These are phyloP conservation scores for Citrus glauca DNA, from an alignment of 345 rosid genomes.

Conservation along the genomic window DNA sequence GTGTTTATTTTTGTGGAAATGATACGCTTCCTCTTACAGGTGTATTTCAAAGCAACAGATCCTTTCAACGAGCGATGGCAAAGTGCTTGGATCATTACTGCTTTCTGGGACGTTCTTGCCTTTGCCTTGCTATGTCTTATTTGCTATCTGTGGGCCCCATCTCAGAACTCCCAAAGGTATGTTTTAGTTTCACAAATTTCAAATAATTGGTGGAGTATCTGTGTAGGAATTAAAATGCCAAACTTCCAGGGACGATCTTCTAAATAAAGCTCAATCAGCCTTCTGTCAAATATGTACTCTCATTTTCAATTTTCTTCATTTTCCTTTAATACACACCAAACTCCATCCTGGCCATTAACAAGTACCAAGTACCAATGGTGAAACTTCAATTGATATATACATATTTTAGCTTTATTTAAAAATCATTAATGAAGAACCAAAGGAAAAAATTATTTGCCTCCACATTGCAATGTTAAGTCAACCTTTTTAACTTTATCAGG, in stretches of 20 bases:
- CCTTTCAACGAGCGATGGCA: slow-evolving; percentile 91
- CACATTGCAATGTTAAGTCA: neutral
- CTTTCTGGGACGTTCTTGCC: slow-evolving; percentile 90
- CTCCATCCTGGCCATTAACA: neutral
- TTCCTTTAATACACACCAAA: neutral
- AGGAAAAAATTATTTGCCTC: neutral
- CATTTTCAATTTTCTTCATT: neutral
- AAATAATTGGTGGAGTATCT: neutral
- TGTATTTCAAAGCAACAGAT: slow-evolving; percentile 95
- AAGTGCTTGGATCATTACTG: slow-evolving; percentile 92
- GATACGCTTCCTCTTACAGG: slow-evolving; percentile 41
- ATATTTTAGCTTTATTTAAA: neutral
- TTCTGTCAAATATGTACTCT: neutral
- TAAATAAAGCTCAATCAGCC: neutral
- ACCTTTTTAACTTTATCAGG: slow-evolving; percentile 28
- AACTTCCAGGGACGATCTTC: neutral
- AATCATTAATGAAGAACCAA: neutral
- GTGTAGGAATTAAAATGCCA: neutral
- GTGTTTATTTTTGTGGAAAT: slow-evolving; percentile 5
- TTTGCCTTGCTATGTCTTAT: slow-evolving; percentile 70
- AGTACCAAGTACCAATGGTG: neutral
- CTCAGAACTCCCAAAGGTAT: slow-evolving; percentile 86
- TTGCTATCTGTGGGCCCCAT: slow-evolving; percentile 96
- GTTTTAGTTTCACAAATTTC: neutral
- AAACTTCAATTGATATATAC: neutral